These are phyloP conservation scores for Biscutella laevigata DNA, from an alignment of 441 rosid genomes.

Conservation along the genomic window DNA sequence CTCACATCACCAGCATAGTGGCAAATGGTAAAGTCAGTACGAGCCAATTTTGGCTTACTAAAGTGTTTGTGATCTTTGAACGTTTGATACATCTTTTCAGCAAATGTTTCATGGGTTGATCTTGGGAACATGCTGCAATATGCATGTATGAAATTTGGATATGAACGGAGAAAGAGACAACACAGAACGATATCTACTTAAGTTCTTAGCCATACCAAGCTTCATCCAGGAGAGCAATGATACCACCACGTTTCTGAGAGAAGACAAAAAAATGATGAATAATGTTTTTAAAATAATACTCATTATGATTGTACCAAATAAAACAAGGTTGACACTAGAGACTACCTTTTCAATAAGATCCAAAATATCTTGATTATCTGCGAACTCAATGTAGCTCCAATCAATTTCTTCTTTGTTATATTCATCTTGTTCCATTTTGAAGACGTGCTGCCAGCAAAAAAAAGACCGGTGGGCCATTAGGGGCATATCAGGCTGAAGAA, in stretches of 20 bases:
- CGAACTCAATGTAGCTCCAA: no score
- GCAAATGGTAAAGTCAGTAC: conserved; percentile 85
- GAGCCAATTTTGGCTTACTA: conserved; percentile 78
- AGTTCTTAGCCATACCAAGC: conserved; percentile 59
- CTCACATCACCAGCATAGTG: no score
- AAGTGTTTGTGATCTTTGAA: conserved; percentile 76
- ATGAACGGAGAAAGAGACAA: not conserved
- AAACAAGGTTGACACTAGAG: conserved; percentile 14
- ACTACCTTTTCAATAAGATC: no score
- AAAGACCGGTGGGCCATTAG: not conserved
- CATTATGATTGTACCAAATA: not conserved
- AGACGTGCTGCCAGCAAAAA: conserved; percentile 60
- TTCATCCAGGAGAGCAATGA: conserved; percentile 84
- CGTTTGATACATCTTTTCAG: conserved; percentile 82
- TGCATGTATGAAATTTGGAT: conserved; percentile 11
- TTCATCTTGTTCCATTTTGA: no score
- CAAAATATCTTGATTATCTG: no score
- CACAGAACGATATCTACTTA: conserved; percentile 7
- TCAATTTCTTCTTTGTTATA: no score
- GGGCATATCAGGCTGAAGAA: not conserved
- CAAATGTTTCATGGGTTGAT: conserved; percentile 90
- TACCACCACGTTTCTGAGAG: conserved; percentile 87
- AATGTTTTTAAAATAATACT: not conserved
- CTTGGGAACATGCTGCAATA: conserved; percentile 83
- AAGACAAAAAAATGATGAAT: conserved; percentile 13